Evolutionary conservation across 148 eudicot genomes (phyloP).

Genomic region (Arctostaphylos glauca): DNA sequence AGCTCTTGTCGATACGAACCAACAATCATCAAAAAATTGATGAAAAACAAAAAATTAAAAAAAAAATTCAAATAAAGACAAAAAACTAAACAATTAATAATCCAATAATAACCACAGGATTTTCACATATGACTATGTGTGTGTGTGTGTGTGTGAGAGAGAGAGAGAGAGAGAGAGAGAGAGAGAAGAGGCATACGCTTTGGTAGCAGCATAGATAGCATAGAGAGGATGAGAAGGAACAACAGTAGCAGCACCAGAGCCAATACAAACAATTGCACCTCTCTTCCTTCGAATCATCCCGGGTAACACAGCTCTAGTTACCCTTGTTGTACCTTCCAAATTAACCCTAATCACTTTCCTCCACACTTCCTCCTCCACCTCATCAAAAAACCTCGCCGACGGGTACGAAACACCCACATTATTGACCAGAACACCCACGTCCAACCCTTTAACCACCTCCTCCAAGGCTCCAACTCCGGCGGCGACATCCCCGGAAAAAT

Average conservation of each 20-base stretch:
- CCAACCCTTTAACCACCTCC: constrained; percentile 47
- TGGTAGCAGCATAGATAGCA: constrained; percentile 78
- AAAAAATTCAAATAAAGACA: too few species aligned
- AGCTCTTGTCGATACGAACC: too few species aligned
- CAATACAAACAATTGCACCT: constrained; percentile 75
- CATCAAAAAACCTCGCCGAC: constrained; percentile 58
- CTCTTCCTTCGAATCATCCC: constrained; percentile 53
- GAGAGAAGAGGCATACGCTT: constrained; percentile 64
- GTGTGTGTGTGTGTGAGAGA: too few species aligned
- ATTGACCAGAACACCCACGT: constrained; percentile 69
- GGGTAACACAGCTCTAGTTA: constrained; percentile 50
- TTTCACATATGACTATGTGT: too few species aligned
- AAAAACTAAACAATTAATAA: too few species aligned
- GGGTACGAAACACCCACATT: constrained; percentile 69
- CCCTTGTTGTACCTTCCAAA: constrained; percentile 46
- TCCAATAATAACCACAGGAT: too few species aligned
- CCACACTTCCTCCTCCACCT: constrained; percentile 53
- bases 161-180: not conserved
- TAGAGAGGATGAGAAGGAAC: constrained; percentile 86
- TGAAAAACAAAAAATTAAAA: too few species aligned
- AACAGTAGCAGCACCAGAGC: constrained; percentile 69
- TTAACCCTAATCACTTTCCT: constrained; percentile 61
- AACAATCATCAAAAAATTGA: too few species aligned
- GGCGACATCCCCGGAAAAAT: constrained; percentile 35
- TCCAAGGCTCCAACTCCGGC: constrained; percentile 14